Percentiles rank a stretch among this genome's conserved stretches.
phyloP scores from a whole-genome alignment of 129 eudicot genomes.

The Helichrysum umbraculigerum region DNA sequence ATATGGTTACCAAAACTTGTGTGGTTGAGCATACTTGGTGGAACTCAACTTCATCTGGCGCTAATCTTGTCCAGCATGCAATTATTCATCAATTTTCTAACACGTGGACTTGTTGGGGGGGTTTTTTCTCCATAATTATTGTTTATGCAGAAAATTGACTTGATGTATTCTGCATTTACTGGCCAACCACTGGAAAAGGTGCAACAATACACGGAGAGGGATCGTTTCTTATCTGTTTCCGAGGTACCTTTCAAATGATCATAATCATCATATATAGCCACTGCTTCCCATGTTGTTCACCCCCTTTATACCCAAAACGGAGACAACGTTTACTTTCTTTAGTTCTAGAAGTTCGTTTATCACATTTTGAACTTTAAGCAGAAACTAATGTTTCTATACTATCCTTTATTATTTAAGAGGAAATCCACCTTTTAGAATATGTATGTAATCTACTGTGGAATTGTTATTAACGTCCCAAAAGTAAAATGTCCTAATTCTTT shows the following conservation, averaged over 20 bases:
- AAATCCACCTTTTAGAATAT: not conserved
- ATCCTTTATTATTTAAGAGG: not conserved
- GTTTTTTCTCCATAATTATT: not conserved
- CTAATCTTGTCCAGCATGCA: not conserved
- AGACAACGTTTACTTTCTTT: not conserved
- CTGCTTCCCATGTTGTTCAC: too few species aligned
- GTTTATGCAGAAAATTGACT: slow-evolving; percentile 46
- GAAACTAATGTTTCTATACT: not conserved
- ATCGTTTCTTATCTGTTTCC: slow-evolving; percentile 74
- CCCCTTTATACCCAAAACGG: not conserved
- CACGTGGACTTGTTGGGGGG: not conserved
- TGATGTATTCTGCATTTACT: slow-evolving; percentile 86
- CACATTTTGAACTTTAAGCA: not conserved
- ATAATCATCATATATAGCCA: too few species aligned
- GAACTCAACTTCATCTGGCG: not conserved
- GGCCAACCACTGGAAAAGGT: slow-evolving; percentile 76
- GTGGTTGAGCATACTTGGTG: not conserved
- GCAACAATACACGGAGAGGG: slow-evolving; percentile 80
- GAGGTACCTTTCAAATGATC: slow-evolving; percentile 28
- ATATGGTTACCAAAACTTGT: not conserved
- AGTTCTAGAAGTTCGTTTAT: not conserved
- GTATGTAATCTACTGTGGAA: not conserved
- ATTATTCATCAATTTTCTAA: not conserved
- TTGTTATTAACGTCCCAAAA: not conserved
- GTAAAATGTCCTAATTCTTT: not conserved